Evolutionary conservation across 2,329 filamentous ascomycete species (phyloP).

Genomic region (Aspergillus luchuensis): DNA sequence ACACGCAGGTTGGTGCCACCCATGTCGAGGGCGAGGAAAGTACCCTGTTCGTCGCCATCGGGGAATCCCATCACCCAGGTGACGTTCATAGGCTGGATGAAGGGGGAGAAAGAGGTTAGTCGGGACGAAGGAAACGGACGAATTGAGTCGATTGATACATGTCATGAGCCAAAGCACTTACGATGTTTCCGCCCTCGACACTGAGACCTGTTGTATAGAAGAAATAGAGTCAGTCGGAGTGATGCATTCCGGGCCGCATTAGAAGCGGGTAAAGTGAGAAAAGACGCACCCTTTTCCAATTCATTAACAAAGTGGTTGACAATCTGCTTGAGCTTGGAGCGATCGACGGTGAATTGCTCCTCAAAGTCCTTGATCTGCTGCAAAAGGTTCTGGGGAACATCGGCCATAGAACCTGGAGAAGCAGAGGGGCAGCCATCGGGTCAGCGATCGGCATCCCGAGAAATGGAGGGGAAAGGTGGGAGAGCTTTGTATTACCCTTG

Average conservation of each 20-base stretch:
- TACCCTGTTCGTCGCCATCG: slow-evolving; percentile 82
- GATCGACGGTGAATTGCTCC: slow-evolving; percentile 76
- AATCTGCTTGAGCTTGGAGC: slow-evolving; percentile 81
- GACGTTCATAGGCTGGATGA: slow-evolving; percentile 86
- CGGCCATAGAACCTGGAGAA: slow-evolving; percentile 76
- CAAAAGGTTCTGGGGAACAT: slow-evolving; percentile 83
- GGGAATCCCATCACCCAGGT: slow-evolving; percentile 94
- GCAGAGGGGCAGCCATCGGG: slow-evolving; percentile 5
- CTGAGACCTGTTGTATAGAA: slow-evolving; percentile 64
- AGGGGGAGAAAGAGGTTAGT: not conserved
- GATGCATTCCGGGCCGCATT: not conserved
- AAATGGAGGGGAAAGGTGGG: not conserved
- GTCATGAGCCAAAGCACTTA: slow-evolving; percentile 52
- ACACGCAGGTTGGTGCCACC: slow-evolving; percentile 94
- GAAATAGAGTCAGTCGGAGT: not conserved
- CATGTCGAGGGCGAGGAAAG: slow-evolving; percentile 89
- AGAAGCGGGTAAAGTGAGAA: not conserved
- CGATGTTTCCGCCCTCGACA: slow-evolving; percentile 88
- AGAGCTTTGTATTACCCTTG: slow-evolving; percentile 62
- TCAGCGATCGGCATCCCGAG: slow-evolving; percentile 4
- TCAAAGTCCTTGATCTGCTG: slow-evolving; percentile 81
- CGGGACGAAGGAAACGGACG: not conserved
- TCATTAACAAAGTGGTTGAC: slow-evolving; percentile 87
- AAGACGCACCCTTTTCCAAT: slow-evolving; percentile 72
- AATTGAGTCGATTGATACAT: not conserved